Evolutionary conservation across 2,329 filamentous ascomycete species (phyloP), one percentile per base, ranked within the genome.

Genomic region (Cladophialophora carrionii): DNA sequence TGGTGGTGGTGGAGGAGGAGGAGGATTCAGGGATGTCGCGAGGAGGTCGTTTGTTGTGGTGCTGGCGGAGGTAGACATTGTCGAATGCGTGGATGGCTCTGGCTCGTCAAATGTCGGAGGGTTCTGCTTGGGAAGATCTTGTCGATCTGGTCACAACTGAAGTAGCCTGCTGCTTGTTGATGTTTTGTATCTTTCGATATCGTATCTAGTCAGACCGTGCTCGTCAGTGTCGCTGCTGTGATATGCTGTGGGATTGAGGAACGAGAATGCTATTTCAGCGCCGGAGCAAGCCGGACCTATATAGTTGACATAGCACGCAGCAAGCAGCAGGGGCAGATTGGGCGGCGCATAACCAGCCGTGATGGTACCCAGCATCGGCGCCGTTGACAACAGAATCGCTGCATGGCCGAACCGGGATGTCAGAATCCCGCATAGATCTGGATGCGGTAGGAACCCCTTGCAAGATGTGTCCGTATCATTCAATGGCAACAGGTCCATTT

Each of bases 31-130:
- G 22, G 48, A 14, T 24, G 32, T 37, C 3, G 31, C 22, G 37
- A 59, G 62, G 49, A 48, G 57, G 48, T 60, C 51, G 37, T 64
- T 31, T 34, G 26, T 29, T 43, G 54, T 24, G 24, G 20, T 22
- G 8, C 17, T 12, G 17, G 17, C 4, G 8, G 37, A n/a, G 5
- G 17, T 43, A 43, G 37, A 43, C 37, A 43, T 43, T 7, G 37
- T 43, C 37, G 7, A n/a, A n/a, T n/a, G n/a, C n/a, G n/a, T n/a
- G 37, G 37, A n/a, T 17, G 17, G 37, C 1, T 17, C 37, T 43
- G 17, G 37, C n/a, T n/a, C n/a, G n/a, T n/a, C n/a, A n/a, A n/a
- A n/a, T n/a, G n/a, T n/a, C n/a, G n/a, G n/a, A n/a, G n/a, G n/a
- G n/a, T n/a, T n/a, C n/a, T n/a, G n/a, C n/a, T 43, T n/a, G 17